Evolutionary conservation across 2,329 filamentous ascomycete species (phyloP), one percentile per base, ranked within the genome.

Genomic region (Clarireedia paspali): DNA sequence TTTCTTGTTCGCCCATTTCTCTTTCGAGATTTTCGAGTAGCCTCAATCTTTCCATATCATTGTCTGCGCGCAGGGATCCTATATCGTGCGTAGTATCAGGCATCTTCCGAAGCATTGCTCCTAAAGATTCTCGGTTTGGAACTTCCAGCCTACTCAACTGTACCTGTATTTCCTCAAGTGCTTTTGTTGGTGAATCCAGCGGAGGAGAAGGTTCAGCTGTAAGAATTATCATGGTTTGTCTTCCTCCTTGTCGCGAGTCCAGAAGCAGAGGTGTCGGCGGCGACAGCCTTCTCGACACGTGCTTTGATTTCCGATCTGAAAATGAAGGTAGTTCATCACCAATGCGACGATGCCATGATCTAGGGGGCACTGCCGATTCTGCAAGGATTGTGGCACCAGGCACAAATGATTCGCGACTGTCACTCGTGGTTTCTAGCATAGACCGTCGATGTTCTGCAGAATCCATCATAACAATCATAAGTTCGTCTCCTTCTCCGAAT

Each of bases 1-100:
- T 74, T 64, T 83, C 80, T 64, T 86, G 79, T 60, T 75, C 68
- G 0, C 77, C 80, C 75, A 86, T 81, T 67, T 87, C 83, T 58
- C 72, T 73, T 64, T 87, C 83, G 1, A 87, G 70, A 57, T 82
- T 77, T 34, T 80, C 77, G 1, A 87, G 70, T 3, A 84, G 72
- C 51, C 46, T 58, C 15, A 66, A 49, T n/a, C 64, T 59, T 23
- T 59, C 57, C 14, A 47, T 56, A 7, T 27, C 39, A 23, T 61
- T 49, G 27, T 60, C 53, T 10, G 57, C 49, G 1, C 27, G 52
- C 42, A 47, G 45, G 20, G 52, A 23, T n/a, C 47, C 40, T 20
- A 17, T 5, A 2, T 23, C 42, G 26, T 54, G 24, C 20, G 24
- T 47, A 15, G 42, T 26, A 45, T 62, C 59, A 17, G 66, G 64